phyloP scores from a whole-genome alignment of 441 rosid genomes.

The Adansonia rubrostipa region DNA sequence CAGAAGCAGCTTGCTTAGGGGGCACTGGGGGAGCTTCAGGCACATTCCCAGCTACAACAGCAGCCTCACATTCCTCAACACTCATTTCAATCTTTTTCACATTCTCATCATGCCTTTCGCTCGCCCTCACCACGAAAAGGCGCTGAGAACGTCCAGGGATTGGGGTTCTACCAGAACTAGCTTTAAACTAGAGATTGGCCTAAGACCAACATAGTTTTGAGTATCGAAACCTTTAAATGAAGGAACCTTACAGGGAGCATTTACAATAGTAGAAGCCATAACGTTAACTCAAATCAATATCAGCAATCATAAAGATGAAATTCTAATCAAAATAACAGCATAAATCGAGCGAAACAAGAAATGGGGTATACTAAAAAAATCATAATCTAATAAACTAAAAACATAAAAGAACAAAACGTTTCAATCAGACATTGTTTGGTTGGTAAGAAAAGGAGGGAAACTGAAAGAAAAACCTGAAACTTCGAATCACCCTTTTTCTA shows the following conservation, averaged over 20 bases:
- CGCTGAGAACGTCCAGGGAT: constrained; percentile 25
- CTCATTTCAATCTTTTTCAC: constrained; percentile 64
- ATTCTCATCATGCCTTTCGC: constrained; percentile 48
- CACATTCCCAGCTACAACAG: constrained; percentile 75
- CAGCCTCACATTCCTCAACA: constrained; percentile 89
- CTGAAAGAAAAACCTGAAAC: neutral
- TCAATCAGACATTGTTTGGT: neutral
- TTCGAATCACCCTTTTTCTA: neutral
- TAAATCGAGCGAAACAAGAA: neutral
- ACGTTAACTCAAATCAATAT: neutral
- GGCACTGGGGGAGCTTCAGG: constrained; percentile 90
- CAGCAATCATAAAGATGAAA: neutral
- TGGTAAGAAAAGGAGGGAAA: neutral
- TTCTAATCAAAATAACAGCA: neutral
- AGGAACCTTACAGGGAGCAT: constrained; percentile 37
- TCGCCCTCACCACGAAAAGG: constrained; percentile 49
- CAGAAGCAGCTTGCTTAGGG: constrained; percentile 75
- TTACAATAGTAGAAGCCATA: constrained; percentile 46
- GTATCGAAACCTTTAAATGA: constrained; percentile 38
- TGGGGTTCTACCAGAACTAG: constrained; percentile 34
- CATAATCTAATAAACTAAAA: too few relatives aligned
- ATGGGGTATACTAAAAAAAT: neutral
- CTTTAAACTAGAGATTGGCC: constrained; percentile 30
- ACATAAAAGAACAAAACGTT: neutral
- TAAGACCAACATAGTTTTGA: constrained; percentile 38